phyloP scores from a whole-genome alignment of 2,329 filamentous ascomycete genomes.

The Neonectria coccinea region DNA sequence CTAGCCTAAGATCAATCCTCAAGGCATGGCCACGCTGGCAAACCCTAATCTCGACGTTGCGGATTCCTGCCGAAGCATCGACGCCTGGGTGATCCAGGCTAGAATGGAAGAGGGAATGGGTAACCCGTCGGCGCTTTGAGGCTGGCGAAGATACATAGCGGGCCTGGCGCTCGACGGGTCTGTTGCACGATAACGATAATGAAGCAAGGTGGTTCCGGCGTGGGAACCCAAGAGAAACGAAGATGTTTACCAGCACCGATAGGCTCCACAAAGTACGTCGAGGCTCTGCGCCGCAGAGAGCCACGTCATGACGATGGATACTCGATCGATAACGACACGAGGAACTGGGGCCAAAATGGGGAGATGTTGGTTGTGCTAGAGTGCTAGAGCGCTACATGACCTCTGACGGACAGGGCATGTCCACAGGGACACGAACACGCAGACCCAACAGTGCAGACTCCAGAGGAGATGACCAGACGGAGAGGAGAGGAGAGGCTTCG shows the following conservation, averaged over 20 bases:
- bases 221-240: constrained; percentile 8
- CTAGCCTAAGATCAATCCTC: background rate
- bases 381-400: constrained; percentile 14
- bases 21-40: constrained; percentile 18
- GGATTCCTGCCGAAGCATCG: constrained; percentile 21
- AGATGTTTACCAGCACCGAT: background rate
- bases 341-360: background rate
- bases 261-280: background rate
- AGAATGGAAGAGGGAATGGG: constrained; percentile 5
- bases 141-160: background rate
- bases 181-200: background rate
- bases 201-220: constrained; percentile 15
- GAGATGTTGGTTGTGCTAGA: background rate
- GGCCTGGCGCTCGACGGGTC: background rate
- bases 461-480: background rate
- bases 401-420: background rate
- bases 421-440: background rate
- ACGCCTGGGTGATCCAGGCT: constrained; percentile 19
- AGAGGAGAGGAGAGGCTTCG: constrained; percentile 1
- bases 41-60: constrained; percentile 14
- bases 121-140: constrained; percentile 8
- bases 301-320: constrained; percentile 1
- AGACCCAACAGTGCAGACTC: constrained; percentile 1
- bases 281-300: background rate
- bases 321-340: constrained; percentile 15